phyloP scores from a whole-genome alignment of 2,329 filamentous ascomycete species.

The Diplodia sapinea region DNA sequence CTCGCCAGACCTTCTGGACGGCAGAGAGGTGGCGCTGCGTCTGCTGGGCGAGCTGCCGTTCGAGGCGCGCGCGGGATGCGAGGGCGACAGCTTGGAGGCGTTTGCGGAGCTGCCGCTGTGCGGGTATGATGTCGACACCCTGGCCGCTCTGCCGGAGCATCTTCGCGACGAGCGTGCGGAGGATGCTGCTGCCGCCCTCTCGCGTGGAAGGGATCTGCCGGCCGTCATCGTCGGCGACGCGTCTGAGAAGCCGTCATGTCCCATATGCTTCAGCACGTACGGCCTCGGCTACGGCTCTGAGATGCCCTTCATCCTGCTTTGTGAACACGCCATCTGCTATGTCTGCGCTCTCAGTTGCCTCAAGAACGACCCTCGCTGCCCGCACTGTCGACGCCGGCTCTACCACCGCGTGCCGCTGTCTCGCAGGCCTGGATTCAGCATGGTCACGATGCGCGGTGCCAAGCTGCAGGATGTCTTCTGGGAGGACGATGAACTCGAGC shows the following conservation, averaged over 20 bases:
- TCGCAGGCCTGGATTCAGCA: neutral
- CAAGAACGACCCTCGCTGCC: neutral
- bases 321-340: neutral
- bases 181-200: neutral
- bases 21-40: neutral
- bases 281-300: neutral
- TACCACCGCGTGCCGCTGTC: neutral
- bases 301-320: neutral
- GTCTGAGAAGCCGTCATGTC: neutral
- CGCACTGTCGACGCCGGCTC: neutral
- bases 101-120: neutral
- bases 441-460: neutral
- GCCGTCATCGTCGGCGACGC: too few relatives aligned
- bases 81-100: neutral
- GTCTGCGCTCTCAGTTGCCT: neutral
- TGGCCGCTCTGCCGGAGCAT: accelerated
- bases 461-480: too few relatives aligned
- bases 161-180: too few relatives aligned
- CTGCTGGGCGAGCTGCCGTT: neutral
- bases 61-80: neutral
- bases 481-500: too few relatives aligned
- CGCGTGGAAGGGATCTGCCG: neutral
- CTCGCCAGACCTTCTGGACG: too few relatives aligned
- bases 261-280: neutral
- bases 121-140: neutral